Evolutionary conservation across 2,329 filamentous ascomycete species (phyloP).

Genomic region (Aspergillus awamori): DNA sequence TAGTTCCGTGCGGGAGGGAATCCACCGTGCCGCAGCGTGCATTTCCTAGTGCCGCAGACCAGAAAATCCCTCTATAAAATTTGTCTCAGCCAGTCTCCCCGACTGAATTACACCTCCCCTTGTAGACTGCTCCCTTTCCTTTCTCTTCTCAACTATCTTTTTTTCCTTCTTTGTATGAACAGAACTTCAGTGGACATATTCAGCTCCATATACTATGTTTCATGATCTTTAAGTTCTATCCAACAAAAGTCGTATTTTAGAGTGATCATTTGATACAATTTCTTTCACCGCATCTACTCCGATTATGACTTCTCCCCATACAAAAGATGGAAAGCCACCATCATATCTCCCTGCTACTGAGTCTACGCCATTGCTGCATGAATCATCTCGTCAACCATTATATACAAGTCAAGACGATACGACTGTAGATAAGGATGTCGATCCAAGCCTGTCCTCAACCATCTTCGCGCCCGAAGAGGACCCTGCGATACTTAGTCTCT

Average conservation of each 20-base stretch:
- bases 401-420: not conserved
- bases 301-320: slow-evolving; percentile 5
- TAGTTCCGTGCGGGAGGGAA: slow-evolving; percentile 1
- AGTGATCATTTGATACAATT: not conserved
- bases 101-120: not conserved
- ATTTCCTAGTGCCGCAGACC: not conserved
- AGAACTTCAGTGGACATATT: no score
- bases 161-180: not conserved
- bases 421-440: not conserved
- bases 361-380: slow-evolving; percentile 8
- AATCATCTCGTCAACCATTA: not conserved
- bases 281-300: not conserved
- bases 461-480: not conserved
- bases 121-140: not conserved
- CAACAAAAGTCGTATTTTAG: not conserved
- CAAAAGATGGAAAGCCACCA: not conserved
- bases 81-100: not conserved
- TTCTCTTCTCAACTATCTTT: not conserved
- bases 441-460: slow-evolving; percentile 1
- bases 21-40: not conserved
- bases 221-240: not conserved
- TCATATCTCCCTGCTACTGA: not conserved
- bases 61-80: slow-evolving; percentile 6
- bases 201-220: not conserved
- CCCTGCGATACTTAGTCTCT: slow-evolving; percentile 2